Conservation (phyloP, 2,329 filamentous ascomycete genomes). For the Fusarium illudens region DNA sequence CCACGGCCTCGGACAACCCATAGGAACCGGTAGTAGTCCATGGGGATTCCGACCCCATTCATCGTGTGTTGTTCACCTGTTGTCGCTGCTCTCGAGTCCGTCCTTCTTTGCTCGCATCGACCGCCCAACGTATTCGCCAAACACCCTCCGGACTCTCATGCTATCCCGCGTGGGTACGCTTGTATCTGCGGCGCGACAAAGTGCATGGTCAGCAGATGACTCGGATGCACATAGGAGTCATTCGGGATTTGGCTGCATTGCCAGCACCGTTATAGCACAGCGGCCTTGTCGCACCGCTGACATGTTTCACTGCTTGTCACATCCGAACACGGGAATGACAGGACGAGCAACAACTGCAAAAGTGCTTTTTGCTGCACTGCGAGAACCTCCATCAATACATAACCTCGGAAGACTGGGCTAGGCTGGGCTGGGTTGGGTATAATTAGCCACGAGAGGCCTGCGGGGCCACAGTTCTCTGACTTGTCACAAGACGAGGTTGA, state of each 20-base stretch:
- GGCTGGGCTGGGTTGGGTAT: not conserved
- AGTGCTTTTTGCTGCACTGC: constrained; percentile 17
- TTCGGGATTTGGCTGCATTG: constrained; percentile 39
- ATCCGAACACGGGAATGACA: constrained; percentile 28
- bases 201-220: constrained; percentile 38
- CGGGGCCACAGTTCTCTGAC: constrained; percentile 12
- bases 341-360: constrained; percentile 11
- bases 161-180: constrained; percentile 10
- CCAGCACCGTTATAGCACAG: constrained; percentile 36
- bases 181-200: constrained; percentile 24
- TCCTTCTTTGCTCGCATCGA: constrained; percentile 12
- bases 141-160: constrained; percentile 17
- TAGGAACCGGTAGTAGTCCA: not conserved
- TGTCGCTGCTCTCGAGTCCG: constrained; percentile 2
- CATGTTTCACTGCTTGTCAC: constrained; percentile 36
- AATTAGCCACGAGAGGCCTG: constrained; percentile 5
- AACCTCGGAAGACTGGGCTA: constrained; percentile 2
- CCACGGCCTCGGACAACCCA: constrained; percentile 21
- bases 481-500: constrained; percentile 23
- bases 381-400: constrained; percentile 7
- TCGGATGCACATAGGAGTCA: constrained; percentile 40
- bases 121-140: constrained; percentile 6
- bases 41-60: constrained; percentile 12
- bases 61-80: constrained; percentile 25
- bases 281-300: constrained; percentile 37